phyloP scores from a whole-genome alignment of 257 asterid species.

The Jacaranda copaia region DNA sequence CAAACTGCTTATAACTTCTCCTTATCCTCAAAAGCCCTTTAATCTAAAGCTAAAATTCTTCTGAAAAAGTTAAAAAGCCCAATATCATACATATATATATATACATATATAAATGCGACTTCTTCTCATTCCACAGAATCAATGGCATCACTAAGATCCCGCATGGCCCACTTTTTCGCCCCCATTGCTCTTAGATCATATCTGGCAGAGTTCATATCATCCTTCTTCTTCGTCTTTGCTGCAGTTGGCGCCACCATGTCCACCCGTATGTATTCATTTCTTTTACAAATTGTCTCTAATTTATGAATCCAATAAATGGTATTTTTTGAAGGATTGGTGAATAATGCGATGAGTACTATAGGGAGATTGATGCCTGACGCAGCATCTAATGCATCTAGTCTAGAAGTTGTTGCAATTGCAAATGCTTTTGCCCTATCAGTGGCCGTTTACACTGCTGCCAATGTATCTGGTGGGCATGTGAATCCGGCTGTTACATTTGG shows the following conservation, averaged over 20 bases:
- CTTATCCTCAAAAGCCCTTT: not conserved
- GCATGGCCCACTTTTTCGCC: constrained; percentile 62
- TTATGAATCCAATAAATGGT: not conserved
- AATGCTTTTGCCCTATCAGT: constrained; percentile 66
- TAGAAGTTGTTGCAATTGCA: constrained; percentile 61
- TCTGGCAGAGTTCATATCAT: constrained; percentile 89
- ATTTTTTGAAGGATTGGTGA: not conserved
- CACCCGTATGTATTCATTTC: constrained; percentile 45
- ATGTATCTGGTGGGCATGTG: constrained; percentile 86
- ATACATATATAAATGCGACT: not conserved
- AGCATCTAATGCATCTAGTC: constrained; percentile 50
- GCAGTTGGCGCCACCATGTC: constrained; percentile 75
- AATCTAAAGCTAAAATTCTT: not conserved
- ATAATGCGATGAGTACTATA: constrained; percentile 17
- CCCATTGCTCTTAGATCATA: constrained; percentile 76
- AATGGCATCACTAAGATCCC: constrained; percentile 76
- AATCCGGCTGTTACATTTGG: constrained; percentile 93
- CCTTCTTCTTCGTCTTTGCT: constrained; percentile 84
- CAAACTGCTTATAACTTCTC: constrained; percentile 37
- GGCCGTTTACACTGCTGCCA: constrained; percentile 65
- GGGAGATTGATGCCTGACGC: constrained; percentile 57
- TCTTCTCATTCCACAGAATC: not conserved
- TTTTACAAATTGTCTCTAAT: not conserved
- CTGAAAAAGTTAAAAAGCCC: not conserved
- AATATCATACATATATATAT: not conserved